A percentile compares a stretch with the other conserved stretches of the same genome.
phyloP scores from a whole-genome alignment of 192 early-diverging fungal species.

The Powellomyces hirtus region DNA sequence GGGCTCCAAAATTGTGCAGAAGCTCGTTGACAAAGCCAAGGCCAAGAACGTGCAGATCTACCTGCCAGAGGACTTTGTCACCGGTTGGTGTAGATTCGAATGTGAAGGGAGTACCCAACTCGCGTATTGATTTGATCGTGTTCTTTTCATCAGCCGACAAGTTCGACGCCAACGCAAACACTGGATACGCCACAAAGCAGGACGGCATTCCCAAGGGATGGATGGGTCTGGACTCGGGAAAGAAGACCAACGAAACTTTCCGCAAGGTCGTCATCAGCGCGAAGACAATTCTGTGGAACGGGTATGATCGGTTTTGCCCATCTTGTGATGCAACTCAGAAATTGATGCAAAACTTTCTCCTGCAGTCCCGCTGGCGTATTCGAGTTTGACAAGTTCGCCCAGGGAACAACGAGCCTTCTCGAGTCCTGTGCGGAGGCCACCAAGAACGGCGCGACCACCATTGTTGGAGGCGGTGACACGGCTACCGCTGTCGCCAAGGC shows the following conservation, averaged over 20 bases:
- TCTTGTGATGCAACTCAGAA: conserved; percentile 1
- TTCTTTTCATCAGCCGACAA: conserved; percentile 61
- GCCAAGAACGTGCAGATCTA: conserved; percentile 84
- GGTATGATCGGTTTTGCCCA: conserved; percentile 42
- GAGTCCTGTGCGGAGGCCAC: conserved; percentile 85
- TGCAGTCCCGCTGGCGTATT: conserved; percentile 87
- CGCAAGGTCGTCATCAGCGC: conserved; percentile 60
- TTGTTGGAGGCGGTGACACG: conserved; percentile 97
- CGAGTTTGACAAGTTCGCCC: conserved; percentile 91
- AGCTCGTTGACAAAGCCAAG: conserved; percentile 87
- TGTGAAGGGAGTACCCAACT: not conserved
- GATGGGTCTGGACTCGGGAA: conserved; percentile 90
- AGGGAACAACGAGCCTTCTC: conserved; percentile 78
- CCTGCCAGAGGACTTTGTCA: conserved; percentile 86
- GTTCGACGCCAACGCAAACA: conserved; percentile 80
- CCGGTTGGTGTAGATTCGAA: conserved; percentile 25
- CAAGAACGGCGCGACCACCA: conserved; percentile 80
- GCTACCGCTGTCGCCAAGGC: conserved; percentile 95
- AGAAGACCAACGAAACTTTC: conserved; percentile 75
- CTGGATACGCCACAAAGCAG: conserved; percentile 79
- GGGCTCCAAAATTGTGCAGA: conserved; percentile 79
- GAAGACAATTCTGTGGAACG: conserved; percentile 99
- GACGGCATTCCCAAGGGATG: conserved; percentile 86
- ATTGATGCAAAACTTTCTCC: not conserved
- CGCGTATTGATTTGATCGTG: not conserved